phyloP scores from a whole-genome alignment of 345 rosid genomes.

The Turritis glabra region DNA sequence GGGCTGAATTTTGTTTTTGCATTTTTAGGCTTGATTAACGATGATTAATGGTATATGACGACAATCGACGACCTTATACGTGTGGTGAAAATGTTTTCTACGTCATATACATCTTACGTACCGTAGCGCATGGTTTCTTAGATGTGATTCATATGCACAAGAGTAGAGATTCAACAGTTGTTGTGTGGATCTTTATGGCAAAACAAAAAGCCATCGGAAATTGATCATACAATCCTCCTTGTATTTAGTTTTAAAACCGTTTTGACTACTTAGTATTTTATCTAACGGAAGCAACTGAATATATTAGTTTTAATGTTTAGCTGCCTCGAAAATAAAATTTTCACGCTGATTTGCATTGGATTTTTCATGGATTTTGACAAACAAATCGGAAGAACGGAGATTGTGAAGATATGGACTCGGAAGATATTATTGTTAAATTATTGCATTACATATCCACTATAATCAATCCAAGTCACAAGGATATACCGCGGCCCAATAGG shows the following conservation, averaged over 20 bases:
- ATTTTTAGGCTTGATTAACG: not conserved
- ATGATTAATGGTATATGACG: not conserved
- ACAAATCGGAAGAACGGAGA: not conserved
- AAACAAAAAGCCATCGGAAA: not conserved
- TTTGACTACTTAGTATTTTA: not conserved
- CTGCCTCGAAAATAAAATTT: not conserved
- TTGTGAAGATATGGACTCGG: not conserved
- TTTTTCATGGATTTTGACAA: conserved; percentile 1
- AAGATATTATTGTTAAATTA: no score
- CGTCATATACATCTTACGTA: no score
- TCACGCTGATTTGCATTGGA: no score
- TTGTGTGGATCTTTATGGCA: not conserved
- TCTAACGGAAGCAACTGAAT: not conserved
- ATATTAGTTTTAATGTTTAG: not conserved
- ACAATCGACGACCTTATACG: not conserved
- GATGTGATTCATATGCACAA: no score
- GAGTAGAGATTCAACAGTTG: not conserved
- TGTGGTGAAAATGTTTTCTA: no score
- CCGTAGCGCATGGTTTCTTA: no score
- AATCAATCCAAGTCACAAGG: not conserved
- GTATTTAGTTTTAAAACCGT: not conserved
- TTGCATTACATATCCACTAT: not conserved
- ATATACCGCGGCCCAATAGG: not conserved
- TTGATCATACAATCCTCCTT: not conserved
- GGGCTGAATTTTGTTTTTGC: not conserved